Base-by-base conservation (phyloP, 352 stramenopile genomes). In the Phytophthora ramorum region DNA sequence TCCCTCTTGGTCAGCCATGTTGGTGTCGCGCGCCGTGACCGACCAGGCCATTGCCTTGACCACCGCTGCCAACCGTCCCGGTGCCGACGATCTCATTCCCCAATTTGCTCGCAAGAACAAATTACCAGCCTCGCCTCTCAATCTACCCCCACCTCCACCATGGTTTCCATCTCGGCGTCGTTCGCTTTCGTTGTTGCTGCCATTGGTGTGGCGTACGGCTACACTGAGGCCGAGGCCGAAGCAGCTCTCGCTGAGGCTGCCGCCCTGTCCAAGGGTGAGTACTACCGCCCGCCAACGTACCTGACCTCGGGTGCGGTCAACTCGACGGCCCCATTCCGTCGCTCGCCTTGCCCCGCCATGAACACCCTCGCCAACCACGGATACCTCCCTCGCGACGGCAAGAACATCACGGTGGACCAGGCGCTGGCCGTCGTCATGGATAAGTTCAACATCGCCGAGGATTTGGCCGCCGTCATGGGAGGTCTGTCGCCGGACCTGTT, bases 321-420 rank as follows among this genome's bases (percentile, higher is more conserved):
- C 37, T 63, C 65, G 1, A 64, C 61, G 1, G 57, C 72, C 2
- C 34, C 59, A 17, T 85, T 74, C 58, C 46, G 58, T 20, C 76
- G 76, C 0, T 78, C 57, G 4, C 79, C 77, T 4, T 89, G 77
- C 20, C 79, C 79, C 10, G 75, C 69, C 20, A 64, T 86, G 53
- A 89, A 89, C 55, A 62, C 79, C 16, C 62, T 88, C 16, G 74
- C 76, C 20, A 88, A 85, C 66, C 76, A 88, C 63, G 75, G 75
- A 20, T 62, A 77, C 19, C 28, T 89, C 16, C 72, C 77, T 8
- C 74, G 76, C 22, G 68, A 71, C 30, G 76, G 76, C n/a, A 76
- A 70, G 34, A 78, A 75, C 50, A 54, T 85, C 32, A 78, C 63
- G 3, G 50, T 68, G 34, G 45, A 54, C 19, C 30, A 50, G n/a